phyloP scores from a whole-genome alignment of 1,139 yeast species.

The Geotrichum cucujoidarum region DNA sequence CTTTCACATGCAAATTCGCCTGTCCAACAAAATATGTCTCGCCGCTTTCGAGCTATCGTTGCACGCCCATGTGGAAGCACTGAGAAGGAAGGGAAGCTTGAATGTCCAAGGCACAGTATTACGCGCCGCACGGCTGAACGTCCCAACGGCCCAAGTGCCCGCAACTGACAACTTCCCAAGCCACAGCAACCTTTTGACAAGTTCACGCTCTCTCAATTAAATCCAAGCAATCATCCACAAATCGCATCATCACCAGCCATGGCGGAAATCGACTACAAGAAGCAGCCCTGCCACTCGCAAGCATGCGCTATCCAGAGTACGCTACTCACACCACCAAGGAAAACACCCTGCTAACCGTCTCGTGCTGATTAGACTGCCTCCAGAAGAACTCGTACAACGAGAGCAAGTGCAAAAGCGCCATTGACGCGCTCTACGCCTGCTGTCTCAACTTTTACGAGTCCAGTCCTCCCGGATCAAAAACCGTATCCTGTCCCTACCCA shows the following conservation, averaged over 20 bases:
- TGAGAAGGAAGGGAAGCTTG: no score
- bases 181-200: no score
- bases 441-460: constrained; percentile 53
- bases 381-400: constrained; percentile 53
- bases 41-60: no score
- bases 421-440: constrained; percentile 59
- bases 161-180: no score
- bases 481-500: constrained; percentile 64
- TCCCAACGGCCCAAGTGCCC: no score
- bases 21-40: no score
- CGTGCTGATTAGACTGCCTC: constrained; percentile 43
- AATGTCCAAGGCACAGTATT: no score
- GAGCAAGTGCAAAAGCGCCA: constrained; percentile 53
- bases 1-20: no score
- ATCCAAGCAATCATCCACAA: no score
- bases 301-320: constrained; percentile 62
- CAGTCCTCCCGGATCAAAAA: constrained; percentile 36
- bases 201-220: no score
- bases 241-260: background rate
- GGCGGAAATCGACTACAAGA: constrained; percentile 19
- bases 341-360: background rate
- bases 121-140: no score
- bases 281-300: constrained; percentile 48
- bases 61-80: no score
- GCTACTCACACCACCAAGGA: constrained; percentile 17